Evolutionary conservation across 2,329 filamentous ascomycete genomes (phyloP), one percentile per base, ranked within the genome.

Genomic region (Aspergillus aculeatus): DNA sequence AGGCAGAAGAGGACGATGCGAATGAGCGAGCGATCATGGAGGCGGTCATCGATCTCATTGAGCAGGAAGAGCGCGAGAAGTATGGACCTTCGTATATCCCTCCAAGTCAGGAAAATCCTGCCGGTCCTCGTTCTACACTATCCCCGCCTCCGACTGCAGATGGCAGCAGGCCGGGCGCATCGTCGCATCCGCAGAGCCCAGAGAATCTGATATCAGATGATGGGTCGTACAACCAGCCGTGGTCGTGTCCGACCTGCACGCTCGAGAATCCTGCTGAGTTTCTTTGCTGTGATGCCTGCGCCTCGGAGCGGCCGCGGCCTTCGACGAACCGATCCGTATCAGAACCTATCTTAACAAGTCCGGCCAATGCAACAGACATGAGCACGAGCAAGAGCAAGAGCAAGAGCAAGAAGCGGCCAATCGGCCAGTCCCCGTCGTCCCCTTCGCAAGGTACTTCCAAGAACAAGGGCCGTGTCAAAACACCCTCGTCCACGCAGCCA

Each of bases 11-110:
- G 72, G 92, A 96, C 57, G 89, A 92, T 66, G 93, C 92, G 3
- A 96, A 96, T 68, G 91, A 96, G 58, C 83, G 85, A 24, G 93
- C 93, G 5, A 96, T 96, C 62, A 87, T 92, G 56, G 87, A 93
- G 69, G 92, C 92, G 0, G 80, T 96, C 32, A 92, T 91, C 79
- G 93, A 97, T 69, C 80, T 96, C 19, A 89, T 95, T 26, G 89
- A 96, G 70, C 87, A 96, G 71, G 92, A 96, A 62, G 84, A 89
- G 62, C 73, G 73, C 21, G 84, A 87, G 64, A 82, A 81, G 66
- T 83, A 86, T 63, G 84, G 86, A n/a, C 75, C 78, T 56, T 81
- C 79, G 59, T 81, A 86, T 68, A 79, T 84, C 11, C 78, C 79
- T n/a, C 76, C 79, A 0, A 85, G 80, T 57, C 78, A 80, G 32